Evolutionary conservation across 1,139 yeast genomes (phyloP).

Genomic region (Scheffersomyces parashehatae): DNA sequence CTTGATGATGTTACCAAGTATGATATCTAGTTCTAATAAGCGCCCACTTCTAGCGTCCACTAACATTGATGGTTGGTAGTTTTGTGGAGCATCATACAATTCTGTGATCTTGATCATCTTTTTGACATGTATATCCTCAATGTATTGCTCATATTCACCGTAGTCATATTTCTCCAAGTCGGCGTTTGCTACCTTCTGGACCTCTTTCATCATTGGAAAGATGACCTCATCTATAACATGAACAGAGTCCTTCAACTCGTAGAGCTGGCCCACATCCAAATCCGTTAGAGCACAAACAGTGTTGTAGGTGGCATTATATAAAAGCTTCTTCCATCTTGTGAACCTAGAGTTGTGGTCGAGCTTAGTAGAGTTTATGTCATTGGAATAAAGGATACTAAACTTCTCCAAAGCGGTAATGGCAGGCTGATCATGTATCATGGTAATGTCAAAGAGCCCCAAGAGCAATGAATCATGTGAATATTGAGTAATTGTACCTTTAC

Average conservation of each 20-base stretch:
- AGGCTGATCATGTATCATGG: slow-evolving; percentile 18
- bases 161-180: slow-evolving; percentile 18
- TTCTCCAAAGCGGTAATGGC: slow-evolving; percentile 28
- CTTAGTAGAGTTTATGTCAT: slow-evolving; percentile 40
- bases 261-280: slow-evolving; percentile 43
- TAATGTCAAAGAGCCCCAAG: slow-evolving; percentile 52
- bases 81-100: slow-evolving; percentile 18
- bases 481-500: slow-evolving; percentile 51
- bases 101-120: slow-evolving; percentile 17
- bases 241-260: slow-evolving; percentile 15
- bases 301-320: slow-evolving; percentile 69
- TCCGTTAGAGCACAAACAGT: slow-evolving; percentile 58
- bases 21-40: slow-evolving; percentile 67
- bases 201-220: slow-evolving; percentile 26
- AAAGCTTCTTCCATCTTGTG: slow-evolving; percentile 71
- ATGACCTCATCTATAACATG: slow-evolving; percentile 17
- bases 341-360: slow-evolving; percentile 51
- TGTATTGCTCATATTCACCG: slow-evolving; percentile 13
- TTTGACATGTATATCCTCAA: slow-evolving; percentile 17
- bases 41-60: slow-evolving; percentile 71
- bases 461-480: slow-evolving; percentile 54
- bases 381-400: slow-evolving; percentile 53
- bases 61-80: slow-evolving; percentile 63
- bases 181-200: slow-evolving; percentile 22
- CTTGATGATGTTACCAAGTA: slow-evolving; percentile 25